These are phyloP conservation scores for Lepidium sativum DNA, from an alignment of 345 rosid species.

Conservation along the genomic window DNA sequence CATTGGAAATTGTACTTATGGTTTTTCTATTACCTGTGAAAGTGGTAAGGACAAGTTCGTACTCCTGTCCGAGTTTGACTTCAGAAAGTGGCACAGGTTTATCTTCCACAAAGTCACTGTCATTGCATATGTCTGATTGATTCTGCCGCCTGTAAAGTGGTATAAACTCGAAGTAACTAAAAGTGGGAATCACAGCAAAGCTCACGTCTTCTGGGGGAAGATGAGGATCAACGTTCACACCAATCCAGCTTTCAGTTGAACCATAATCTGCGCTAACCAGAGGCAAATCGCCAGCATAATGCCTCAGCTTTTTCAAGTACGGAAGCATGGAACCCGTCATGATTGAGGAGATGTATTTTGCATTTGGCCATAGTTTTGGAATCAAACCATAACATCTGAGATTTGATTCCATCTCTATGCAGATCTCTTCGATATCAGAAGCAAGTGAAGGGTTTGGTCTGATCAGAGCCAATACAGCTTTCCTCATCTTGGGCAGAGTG, in stretches of 20 bases:
- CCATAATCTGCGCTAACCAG: slow-evolving; percentile 88
- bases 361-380: slow-evolving; percentile 77
- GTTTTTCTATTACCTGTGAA: slow-evolving; percentile 88
- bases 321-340: slow-evolving; percentile 95
- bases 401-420: slow-evolving; percentile 34
- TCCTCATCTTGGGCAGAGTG: slow-evolving; percentile 41
- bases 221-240: slow-evolving; percentile 73
- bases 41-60: slow-evolving; percentile 88
- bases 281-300: slow-evolving; percentile 61
- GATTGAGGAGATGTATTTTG: slow-evolving; percentile 80
- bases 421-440: slow-evolving; percentile 35
- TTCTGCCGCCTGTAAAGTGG: slow-evolving; percentile 52
- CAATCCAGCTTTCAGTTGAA: slow-evolving; percentile 95
- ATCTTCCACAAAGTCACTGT: slow-evolving; percentile 57
- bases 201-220: slow-evolving; percentile 64
- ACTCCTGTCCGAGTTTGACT: slow-evolving; percentile 67
- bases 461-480: slow-evolving; percentile 50
- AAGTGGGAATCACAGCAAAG: slow-evolving; percentile 79
- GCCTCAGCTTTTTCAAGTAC: slow-evolving; percentile 63
- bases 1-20: no score
- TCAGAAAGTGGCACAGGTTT: slow-evolving; percentile 68
- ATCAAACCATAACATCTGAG: slow-evolving; percentile 52
- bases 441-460: slow-evolving; percentile 53
- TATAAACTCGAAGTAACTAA: slow-evolving; percentile 84
- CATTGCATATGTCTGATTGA: slow-evolving; percentile 22